These are phyloP conservation scores for Sphagnum magellanicum DNA, from an alignment of 228 moss, liverwort and hornwort genomes.

Conservation along the genomic window DNA sequence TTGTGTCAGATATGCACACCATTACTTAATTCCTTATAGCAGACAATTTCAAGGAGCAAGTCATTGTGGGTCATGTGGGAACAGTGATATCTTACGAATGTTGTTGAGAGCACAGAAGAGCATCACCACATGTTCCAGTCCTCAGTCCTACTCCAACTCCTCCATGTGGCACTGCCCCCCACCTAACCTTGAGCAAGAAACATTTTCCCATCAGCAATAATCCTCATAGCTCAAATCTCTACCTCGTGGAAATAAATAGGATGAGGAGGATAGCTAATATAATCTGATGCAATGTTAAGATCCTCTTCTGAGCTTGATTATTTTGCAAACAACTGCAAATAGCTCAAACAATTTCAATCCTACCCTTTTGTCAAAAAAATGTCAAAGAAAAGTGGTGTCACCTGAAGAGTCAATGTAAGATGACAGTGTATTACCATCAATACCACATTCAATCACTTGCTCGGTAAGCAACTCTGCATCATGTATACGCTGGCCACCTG, in stretches of 20 bases:
- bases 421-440: conserved; percentile 65
- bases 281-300: too few species aligned
- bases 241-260: background rate
- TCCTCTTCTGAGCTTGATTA: background rate
- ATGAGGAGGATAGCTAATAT: background rate
- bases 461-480: conserved; percentile 61
- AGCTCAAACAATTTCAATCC: too few species aligned
- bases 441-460: conserved; percentile 61
- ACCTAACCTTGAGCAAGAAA: conserved; percentile 20
- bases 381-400: conserved; percentile 1
- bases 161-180: conserved; percentile 81
- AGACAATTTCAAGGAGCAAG: conserved; percentile 52
- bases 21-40: too few species aligned
- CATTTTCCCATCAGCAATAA: too few species aligned
- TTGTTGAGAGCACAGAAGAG: conserved; percentile 87
- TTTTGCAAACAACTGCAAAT: background rate
- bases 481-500: conserved; percentile 87
- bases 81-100: conserved; percentile 82
- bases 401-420: conserved; percentile 96
- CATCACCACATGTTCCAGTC: conserved; percentile 67
- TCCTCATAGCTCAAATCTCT: background rate
- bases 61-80: conserved; percentile 76
- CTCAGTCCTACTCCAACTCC: conserved; percentile 64
- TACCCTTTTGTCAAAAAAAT: too few species aligned
- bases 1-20: too few species aligned